Percentiles rank a stretch among this genome's conserved stretches.
phyloP scores from a whole-genome alignment of 345 rosid genomes.

The Salix dunnii region DNA sequence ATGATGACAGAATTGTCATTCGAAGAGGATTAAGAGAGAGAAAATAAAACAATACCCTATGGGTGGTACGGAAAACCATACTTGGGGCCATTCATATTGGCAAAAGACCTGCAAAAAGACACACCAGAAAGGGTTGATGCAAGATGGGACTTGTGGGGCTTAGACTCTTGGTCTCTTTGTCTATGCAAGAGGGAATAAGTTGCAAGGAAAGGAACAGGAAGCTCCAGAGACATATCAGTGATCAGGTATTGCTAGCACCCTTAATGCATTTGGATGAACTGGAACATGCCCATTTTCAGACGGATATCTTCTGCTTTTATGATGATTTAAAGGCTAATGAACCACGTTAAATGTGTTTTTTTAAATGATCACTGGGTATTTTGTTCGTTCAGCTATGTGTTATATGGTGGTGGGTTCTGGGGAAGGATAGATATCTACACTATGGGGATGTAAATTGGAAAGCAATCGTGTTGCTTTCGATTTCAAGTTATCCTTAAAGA shows the following conservation, averaged over 20 bases:
- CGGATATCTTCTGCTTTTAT: not conserved
- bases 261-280: not conserved
- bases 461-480: not conserved
- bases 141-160: not conserved
- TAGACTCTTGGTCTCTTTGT: not conserved
- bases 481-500: not conserved
- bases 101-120: not conserved
- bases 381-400: not conserved
- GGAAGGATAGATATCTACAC: not conserved
- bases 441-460: not conserved
- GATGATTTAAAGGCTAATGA: not conserved
- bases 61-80: slow-evolving; percentile 57
- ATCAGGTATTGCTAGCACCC: not conserved
- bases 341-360: not conserved
- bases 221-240: not conserved
- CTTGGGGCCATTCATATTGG: slow-evolving; percentile 42
- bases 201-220: slow-evolving; percentile 3
- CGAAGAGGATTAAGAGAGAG: not conserved
- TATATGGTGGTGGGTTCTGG: not conserved
- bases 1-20: not conserved
- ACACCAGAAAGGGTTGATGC: not conserved
- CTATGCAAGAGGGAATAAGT: slow-evolving; percentile 3
- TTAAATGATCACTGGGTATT: not conserved
- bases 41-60: slow-evolving; percentile 28
- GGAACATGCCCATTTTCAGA: slow-evolving; percentile 12